These are phyloP conservation scores for Phytophthora crassamura DNA, from an alignment of 352 stramenopile genomes.

Conservation along the genomic window DNA sequence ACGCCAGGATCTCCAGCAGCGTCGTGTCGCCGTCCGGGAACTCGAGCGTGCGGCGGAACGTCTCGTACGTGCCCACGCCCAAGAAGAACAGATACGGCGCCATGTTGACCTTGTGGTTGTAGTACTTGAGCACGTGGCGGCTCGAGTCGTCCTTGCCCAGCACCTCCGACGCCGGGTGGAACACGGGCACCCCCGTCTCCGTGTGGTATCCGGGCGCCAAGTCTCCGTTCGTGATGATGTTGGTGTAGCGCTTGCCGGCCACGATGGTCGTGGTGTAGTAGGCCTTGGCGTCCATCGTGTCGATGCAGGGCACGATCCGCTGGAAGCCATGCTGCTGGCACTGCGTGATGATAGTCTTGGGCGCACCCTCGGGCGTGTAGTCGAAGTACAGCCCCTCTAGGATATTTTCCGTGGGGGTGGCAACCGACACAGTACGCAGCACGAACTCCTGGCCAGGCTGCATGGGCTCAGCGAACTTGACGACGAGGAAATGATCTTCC, in stretches of 20 bases:
- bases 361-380: conserved; percentile 69
- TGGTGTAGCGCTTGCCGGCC: conserved; percentile 75
- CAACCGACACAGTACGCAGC: conserved; percentile 68
- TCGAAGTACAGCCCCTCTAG: conserved; percentile 83
- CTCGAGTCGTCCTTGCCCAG: conserved; percentile 57
- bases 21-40: conserved; percentile 80
- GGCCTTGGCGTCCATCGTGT: conserved; percentile 84
- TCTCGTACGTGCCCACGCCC: conserved; percentile 80
- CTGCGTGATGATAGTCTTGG: conserved; percentile 85
- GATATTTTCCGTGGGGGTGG: conserved; percentile 79
- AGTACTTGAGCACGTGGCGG: conserved; percentile 78
- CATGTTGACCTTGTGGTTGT: conserved; percentile 89
- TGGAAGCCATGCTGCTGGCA: conserved; percentile 86
- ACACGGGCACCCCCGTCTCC: conserved; percentile 64
- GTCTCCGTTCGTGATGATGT: conserved; percentile 86
- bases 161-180: conserved; percentile 60
- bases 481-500: conserved; percentile 75
- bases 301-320: conserved; percentile 78
- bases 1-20: conserved; percentile 73
- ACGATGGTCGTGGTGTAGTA: conserved; percentile 86
- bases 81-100: conserved; percentile 85
- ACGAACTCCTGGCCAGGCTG: conserved; percentile 72
- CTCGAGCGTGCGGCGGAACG: conserved; percentile 72
- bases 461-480: conserved; percentile 63
- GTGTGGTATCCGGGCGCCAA: conserved; percentile 69